Evolutionary conservation across 345 rosid species (phyloP), one percentile per base, ranked within the genome.

Genomic region (Trapa incisa): DNA sequence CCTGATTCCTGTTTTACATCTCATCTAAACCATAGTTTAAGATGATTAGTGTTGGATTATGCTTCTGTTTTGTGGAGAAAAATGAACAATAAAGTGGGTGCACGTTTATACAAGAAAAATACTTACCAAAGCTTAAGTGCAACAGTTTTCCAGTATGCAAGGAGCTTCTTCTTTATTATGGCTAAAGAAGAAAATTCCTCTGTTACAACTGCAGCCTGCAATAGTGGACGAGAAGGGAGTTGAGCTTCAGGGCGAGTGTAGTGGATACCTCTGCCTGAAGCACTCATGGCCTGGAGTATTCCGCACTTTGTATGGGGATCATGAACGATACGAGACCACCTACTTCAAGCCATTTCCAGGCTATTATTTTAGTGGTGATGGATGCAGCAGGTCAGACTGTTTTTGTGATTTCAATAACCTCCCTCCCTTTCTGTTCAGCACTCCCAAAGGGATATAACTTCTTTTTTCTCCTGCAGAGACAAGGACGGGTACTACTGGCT

Each of bases 231-330:
- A 94, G 73, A 94, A 93, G 79, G 97, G 99, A 54, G 80, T 73
- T 83, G 97, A 94, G 80, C 79, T 94, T 78, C 88, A 91, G 68
- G 99, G 97, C 16, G 88, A 83, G 78, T 94, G 99, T 77, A 91
- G 85, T 73, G 99, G 99, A 58, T 94, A 84, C 78, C 85, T 94
- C 42, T 94, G 99, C 53, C 75, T 94, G 65, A 91, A 87, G 82
- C 66, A 76, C 71, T 94, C 99, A 35, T 94, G 99, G 99, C 99
- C 99, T 12, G 97, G 96, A 74, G 96, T 96, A 64, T 94, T 94
- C 75, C 83, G 99, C 64, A 91, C 99, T 72, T 87, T 94, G 58
- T 91, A 80, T 72, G 96, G 99, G 52, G 99, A 94, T 75, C 99
- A 94, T 78, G 99, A 94, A 70, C 84, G 99, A 87, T 94, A 94